These are phyloP conservation scores for Podaxis mareebaensis DNA, from an alignment of 768 basidiomycete species.

Conservation along the genomic window DNA sequence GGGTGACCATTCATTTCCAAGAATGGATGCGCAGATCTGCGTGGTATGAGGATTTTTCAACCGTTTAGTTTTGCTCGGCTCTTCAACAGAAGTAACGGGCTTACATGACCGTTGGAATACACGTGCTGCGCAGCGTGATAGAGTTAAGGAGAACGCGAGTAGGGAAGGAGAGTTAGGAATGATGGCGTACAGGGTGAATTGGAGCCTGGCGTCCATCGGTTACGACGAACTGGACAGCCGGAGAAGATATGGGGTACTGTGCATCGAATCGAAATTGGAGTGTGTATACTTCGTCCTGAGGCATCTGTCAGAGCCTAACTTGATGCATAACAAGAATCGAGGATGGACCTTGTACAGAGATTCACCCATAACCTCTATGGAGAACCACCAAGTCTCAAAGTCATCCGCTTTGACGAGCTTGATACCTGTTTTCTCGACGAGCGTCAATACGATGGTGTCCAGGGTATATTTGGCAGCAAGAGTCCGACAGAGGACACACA, in stretches of 20 bases:
- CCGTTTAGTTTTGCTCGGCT: background rate
- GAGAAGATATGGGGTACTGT: conserved; percentile 84
- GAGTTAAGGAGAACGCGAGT: conserved; percentile 17
- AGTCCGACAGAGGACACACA: conserved; percentile 29
- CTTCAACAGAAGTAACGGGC: conserved; percentile 21
- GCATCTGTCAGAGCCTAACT: background rate
- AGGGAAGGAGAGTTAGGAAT: background rate
- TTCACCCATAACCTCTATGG: conserved; percentile 83
- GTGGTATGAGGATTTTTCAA: background rate
- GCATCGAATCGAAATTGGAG: conserved; percentile 82
- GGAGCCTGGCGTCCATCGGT: conserved; percentile 66
- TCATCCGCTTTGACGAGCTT: conserved; percentile 73
- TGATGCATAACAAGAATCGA: background rate
- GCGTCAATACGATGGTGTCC: background rate
- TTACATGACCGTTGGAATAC: conserved; percentile 85
- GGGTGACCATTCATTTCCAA: conserved; percentile 89
- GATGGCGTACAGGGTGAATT: conserved; percentile 67
- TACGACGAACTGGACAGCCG: conserved; percentile 84
- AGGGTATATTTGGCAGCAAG: background rate
- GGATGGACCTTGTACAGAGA: conserved; percentile 66
- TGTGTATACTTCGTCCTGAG: conserved; percentile 73
- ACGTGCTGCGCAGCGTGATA: conserved; percentile 56
- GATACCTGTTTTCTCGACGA: conserved; percentile 52
- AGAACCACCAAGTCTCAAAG: conserved; percentile 75
- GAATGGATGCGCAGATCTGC: conserved; percentile 87